Conservation (phyloP, 2,329 filamentous ascomycete genomes). For the Aspergillus sp. region DNA sequence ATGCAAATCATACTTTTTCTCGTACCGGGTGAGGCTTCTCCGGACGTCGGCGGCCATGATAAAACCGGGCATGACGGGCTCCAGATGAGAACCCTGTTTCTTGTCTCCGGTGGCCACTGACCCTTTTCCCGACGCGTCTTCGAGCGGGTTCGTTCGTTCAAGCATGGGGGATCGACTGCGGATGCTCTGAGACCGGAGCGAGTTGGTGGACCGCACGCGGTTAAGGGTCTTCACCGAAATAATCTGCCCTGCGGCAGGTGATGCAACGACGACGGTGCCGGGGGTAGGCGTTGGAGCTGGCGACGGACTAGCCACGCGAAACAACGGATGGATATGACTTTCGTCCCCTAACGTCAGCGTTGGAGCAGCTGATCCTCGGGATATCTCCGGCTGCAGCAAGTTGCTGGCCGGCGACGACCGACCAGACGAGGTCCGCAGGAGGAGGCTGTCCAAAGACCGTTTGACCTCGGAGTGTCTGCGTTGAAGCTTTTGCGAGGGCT, state of each 20-base stretch:
- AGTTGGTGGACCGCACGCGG: conserved; percentile 35
- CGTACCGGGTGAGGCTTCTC: conserved; percentile 21
- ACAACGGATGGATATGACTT: conserved; percentile 58
- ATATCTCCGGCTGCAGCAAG: conserved; percentile 17
- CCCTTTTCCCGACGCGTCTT: conserved; percentile 11
- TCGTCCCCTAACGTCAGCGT: conserved; percentile 38
- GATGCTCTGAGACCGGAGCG: conserved; percentile 26
- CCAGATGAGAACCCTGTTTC: neutral
- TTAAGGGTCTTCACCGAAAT: conserved; percentile 43
- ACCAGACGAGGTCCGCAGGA: conserved; percentile 18
- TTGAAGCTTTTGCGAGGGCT: conserved; percentile 11
- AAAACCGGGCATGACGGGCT: conserved; percentile 10
- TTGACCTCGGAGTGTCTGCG: conserved; percentile 20
- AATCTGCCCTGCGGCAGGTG: conserved; percentile 54
- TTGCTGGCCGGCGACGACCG: conserved; percentile 21
- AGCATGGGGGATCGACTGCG: conserved; percentile 20
- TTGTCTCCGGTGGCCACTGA: neutral
- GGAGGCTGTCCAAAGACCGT: conserved; percentile 27
- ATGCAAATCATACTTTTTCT: conserved; percentile 28
- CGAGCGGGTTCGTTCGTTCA: conserved; percentile 13
- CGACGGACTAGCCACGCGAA: conserved; percentile 53
- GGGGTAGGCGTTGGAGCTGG: conserved; percentile 53
- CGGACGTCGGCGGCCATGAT: conserved; percentile 24
- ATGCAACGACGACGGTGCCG: conserved; percentile 56
- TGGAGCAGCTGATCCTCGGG: conserved; percentile 14